Base-by-base conservation (phyloP, 2,329 filamentous ascomycete species). In the Colletotrichum abscissum region DNA sequence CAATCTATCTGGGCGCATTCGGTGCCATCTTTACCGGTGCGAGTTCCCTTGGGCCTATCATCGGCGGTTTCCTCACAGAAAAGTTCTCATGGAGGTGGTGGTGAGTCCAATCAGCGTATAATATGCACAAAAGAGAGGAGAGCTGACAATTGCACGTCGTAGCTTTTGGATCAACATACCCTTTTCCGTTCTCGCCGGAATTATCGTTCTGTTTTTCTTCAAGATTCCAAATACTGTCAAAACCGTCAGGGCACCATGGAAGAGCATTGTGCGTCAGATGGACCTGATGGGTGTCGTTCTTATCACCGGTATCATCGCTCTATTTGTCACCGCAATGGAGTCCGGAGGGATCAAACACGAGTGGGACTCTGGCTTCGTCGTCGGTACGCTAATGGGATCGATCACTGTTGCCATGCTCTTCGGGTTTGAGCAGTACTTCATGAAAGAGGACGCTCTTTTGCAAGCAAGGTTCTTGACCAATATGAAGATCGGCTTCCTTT, bases 1-100 rank as follows among this genome's bases (percentile, higher is more conserved):
- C 86, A 70, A 55, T 65, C 12, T 65, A 30, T 19, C 26, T 56
- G 6, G 24, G 86, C 80, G 70, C 64, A 1, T 57, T 75, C 14
- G 86, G 86, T n/a, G 81, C 86, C 72, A 84, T 88, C 0, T 93
- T 92, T 92, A n/a, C 73, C 26, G n/a, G 16, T 24, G 54, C 63
- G 16, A 65, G 54, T n/a, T 55, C 30, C 4, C 26, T 65, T 19
- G 49, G 49, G 9, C 63, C 63, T 3, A 65, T 65, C 16, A 42
- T 19, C 9, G 56, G 24, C 14, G 92, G 87, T 19, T 86, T 78
- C 9, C 86, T 89, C 38, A 86, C 87, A 2, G 83, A 88, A 35
- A 80, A 85, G 22, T 79, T 83, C 4, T 85, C 85, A 7, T 89
- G 87, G 87, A 80, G 87, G 35, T 93, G 35, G 72, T 60, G n/a